Conservation (phyloP, 768 basidiomycete species). For the Lactarius deliciosus region DNA sequence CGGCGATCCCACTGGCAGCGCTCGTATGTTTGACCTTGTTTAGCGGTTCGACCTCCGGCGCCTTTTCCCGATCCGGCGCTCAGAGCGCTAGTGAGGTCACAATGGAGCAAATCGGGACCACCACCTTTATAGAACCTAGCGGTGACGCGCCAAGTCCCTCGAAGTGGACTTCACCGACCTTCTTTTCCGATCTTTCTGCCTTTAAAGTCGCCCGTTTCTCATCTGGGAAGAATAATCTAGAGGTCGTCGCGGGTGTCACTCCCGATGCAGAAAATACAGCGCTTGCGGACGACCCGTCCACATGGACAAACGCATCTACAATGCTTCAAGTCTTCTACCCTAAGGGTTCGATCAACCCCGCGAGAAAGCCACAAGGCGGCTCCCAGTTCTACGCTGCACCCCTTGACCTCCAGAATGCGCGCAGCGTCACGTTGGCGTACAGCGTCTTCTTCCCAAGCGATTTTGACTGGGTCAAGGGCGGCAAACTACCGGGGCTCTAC, state of each 20-base stretch:
- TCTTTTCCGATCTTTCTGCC: constrained; percentile 20
- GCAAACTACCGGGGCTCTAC: constrained; percentile 83
- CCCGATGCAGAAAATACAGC: background rate
- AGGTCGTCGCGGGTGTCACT: constrained; percentile 24
- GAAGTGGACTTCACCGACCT: constrained; percentile 17
- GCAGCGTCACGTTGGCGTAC: constrained; percentile 60
- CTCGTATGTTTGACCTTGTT: background rate
- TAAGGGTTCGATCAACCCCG: constrained; percentile 66
- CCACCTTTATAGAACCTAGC: background rate
- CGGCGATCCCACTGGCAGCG: too few species aligned
- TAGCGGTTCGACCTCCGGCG: background rate
- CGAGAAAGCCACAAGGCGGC: constrained; percentile 56
- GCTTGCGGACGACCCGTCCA: constrained; percentile 20
- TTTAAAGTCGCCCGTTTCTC: constrained; percentile 26
- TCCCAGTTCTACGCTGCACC: constrained; percentile 65
- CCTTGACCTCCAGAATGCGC: constrained; percentile 45
- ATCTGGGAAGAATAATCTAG: constrained; percentile 22
- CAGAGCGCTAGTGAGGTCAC: background rate
- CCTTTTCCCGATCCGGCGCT: background rate
- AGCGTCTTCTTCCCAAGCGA: constrained; percentile 73
- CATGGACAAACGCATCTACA: constrained; percentile 39
- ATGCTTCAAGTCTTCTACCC: constrained; percentile 69
- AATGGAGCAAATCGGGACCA: background rate
- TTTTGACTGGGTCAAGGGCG: constrained; percentile 78
- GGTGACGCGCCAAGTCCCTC: constrained; percentile 3